These are phyloP conservation scores for Globisporangium okanoganense DNA, from an alignment of 352 stramenopile species.

Conservation along the genomic window DNA sequence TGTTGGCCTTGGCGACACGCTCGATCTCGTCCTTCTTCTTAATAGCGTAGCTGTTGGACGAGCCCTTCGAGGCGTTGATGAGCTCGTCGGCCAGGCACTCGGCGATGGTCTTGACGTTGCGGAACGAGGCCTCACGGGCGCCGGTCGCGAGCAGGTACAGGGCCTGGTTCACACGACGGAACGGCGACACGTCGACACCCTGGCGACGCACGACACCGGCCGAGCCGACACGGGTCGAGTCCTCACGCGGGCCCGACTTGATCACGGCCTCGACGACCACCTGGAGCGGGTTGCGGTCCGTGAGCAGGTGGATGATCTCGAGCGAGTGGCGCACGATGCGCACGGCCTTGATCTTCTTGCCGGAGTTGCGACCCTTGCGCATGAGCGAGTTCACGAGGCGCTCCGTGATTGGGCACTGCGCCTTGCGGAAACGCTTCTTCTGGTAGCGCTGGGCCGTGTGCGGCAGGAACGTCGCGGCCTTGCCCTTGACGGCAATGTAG, in stretches of 20 bases:
- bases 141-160: conserved; percentile 98
- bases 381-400: conserved; percentile 97
- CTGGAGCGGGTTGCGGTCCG: conserved; percentile 99
- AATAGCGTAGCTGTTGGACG: conserved; percentile 99
- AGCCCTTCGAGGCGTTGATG: conserved; percentile 99
- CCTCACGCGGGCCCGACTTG: conserved; percentile 97
- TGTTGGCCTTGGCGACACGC: conserved; percentile 99
- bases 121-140: conserved; percentile 97
- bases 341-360: conserved; percentile 99
- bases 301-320: conserved; percentile 99
- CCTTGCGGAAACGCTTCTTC: conserved; percentile 99
- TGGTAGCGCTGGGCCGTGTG: conserved; percentile 99
- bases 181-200: conserved; percentile 99
- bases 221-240: conserved; percentile 99
- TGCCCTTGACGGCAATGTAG: conserved; percentile 99
- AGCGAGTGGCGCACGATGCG: conserved; percentile 99
- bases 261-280: conserved; percentile 91
- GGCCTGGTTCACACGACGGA: conserved; percentile 99
- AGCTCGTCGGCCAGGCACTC: conserved; percentile 99
- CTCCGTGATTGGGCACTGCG: conserved; percentile 99
- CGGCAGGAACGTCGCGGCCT: conserved; percentile 97
- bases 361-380: conserved; percentile 98
- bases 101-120: conserved; percentile 99
- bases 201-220: conserved; percentile 99
- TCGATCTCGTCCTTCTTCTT: conserved; percentile 99